These are phyloP conservation scores for Poa pratensis DNA, from an alignment of 176 grass and related monocot species.

Conservation along the genomic window DNA sequence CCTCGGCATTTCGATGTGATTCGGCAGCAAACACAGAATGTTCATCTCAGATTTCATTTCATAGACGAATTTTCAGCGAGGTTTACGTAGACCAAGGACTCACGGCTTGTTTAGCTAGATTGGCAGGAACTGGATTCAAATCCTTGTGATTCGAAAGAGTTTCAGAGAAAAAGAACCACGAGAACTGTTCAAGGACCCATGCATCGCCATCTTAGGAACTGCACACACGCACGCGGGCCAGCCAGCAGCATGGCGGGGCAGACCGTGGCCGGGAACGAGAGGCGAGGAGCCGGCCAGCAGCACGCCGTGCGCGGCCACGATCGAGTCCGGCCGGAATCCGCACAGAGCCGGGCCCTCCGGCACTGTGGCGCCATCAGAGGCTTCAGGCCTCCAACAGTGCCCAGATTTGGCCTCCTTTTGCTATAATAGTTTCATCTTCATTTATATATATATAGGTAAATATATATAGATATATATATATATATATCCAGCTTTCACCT, in stretches of 20 bases:
- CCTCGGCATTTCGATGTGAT: background rate
- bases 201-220: background rate
- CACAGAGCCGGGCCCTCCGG: background rate
- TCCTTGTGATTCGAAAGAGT: background rate
- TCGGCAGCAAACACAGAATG: background rate
- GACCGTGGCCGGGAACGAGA: background rate
- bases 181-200: too few relatives aligned
- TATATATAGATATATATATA: too few relatives aligned
- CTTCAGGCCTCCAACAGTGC: conserved; percentile 22
- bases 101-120: background rate
- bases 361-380: conserved; percentile 22
- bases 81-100: background rate
- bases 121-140: background rate
- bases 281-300: conserved; percentile 34
- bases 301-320: background rate
- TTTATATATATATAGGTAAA: too few relatives aligned
- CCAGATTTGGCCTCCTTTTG: conserved; percentile 8
- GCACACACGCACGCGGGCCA: background rate
- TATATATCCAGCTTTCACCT: conserved; percentile 26
- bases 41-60: too few relatives aligned
- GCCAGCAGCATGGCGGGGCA: conserved; percentile 13
- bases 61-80: background rate
- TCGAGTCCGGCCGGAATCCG: conserved; percentile 17
- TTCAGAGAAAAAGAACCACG: background rate
- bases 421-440: too few relatives aligned